These are phyloP conservation scores for Stephania cephalantha DNA, from an alignment of 164 flowering plant species.

Conservation along the genomic window DNA sequence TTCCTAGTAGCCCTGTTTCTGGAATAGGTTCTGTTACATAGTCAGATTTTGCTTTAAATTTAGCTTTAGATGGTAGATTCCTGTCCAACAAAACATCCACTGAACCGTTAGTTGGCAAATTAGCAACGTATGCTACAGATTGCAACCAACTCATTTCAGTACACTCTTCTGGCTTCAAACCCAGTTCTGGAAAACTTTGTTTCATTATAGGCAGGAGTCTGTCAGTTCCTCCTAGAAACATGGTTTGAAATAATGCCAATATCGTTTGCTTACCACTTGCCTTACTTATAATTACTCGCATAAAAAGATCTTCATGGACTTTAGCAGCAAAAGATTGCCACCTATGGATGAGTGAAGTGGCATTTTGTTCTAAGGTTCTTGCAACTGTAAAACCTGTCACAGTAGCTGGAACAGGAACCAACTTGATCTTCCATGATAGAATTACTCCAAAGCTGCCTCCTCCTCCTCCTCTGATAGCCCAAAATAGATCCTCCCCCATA, in stretches of 20 bases:
- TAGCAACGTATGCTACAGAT: slow-evolving; percentile 1
- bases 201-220: slow-evolving; percentile 3
- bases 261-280: neutral
- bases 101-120: neutral
- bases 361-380: slow-evolving; percentile 8
- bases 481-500: slow-evolving; percentile 11
- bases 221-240: slow-evolving; percentile 2
- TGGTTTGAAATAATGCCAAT: neutral
- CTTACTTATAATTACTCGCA: neutral
- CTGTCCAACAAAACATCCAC: neutral
- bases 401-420: slow-evolving; percentile 12
- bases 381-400: neutral
- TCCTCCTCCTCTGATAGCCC: slow-evolving; percentile 13
- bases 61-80: neutral
- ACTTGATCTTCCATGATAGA: slow-evolving; percentile 5
- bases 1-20: slow-evolving; percentile 11
- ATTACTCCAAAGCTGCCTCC: slow-evolving; percentile 4
- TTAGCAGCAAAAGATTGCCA: slow-evolving; percentile 9
- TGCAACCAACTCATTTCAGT: slow-evolving; percentile 9
- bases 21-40: slow-evolving; percentile 13
- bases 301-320: slow-evolving; percentile 4
- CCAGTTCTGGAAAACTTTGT: slow-evolving; percentile 9
- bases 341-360: slow-evolving; percentile 5
- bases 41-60: slow-evolving; percentile 9
- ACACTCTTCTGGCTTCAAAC: neutral